Percentiles rank a stretch among this genome's conserved stretches.
These are phyloP conservation scores for Cercospora citrullina DNA, from an alignment of 2,329 filamentous ascomycete species.

Conservation along the genomic window DNA sequence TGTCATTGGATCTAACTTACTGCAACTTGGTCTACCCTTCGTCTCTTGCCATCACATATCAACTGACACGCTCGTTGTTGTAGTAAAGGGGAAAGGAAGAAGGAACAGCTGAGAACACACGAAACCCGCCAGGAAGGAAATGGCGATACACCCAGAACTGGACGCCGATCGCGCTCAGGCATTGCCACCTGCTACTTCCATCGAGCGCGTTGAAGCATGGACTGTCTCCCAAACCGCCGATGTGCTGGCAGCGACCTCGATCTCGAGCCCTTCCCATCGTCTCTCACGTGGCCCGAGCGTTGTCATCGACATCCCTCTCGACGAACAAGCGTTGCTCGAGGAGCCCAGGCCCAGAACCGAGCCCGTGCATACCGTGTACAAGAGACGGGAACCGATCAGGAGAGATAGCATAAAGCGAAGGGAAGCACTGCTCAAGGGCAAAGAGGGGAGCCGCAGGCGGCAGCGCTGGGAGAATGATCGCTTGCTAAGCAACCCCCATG, in stretches of 20 bases:
- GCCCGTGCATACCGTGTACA: slow-evolving; percentile 42
- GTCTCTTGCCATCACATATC: background rate
- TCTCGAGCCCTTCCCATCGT: slow-evolving; percentile 37
- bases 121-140: background rate
- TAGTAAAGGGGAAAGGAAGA: background rate
- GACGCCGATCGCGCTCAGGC: background rate
- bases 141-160: slow-evolving; percentile 28
- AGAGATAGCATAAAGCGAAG: slow-evolving; percentile 66
- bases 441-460: slow-evolving; percentile 82
- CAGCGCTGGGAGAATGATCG: slow-evolving; percentile 96
- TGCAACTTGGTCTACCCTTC: background rate
- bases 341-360: slow-evolving; percentile 28
- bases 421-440: slow-evolving; percentile 80
- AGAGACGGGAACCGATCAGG: slow-evolving; percentile 56
- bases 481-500: slow-evolving; percentile 82
- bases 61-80: background rate
- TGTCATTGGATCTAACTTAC: background rate
- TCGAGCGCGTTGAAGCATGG: slow-evolving; percentile 49
- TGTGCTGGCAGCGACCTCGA: slow-evolving; percentile 44
- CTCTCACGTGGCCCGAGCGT: slow-evolving; percentile 56
- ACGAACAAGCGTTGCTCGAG: slow-evolving; percentile 51
- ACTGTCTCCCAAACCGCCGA: slow-evolving; percentile 48
- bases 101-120: background rate
- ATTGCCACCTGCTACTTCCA: slow-evolving; percentile 24
- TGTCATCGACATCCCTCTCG: slow-evolving; percentile 73